Conservation (phyloP, 495 filamentous ascomycete species). For the Aspergillus incahuasiensis region DNA sequence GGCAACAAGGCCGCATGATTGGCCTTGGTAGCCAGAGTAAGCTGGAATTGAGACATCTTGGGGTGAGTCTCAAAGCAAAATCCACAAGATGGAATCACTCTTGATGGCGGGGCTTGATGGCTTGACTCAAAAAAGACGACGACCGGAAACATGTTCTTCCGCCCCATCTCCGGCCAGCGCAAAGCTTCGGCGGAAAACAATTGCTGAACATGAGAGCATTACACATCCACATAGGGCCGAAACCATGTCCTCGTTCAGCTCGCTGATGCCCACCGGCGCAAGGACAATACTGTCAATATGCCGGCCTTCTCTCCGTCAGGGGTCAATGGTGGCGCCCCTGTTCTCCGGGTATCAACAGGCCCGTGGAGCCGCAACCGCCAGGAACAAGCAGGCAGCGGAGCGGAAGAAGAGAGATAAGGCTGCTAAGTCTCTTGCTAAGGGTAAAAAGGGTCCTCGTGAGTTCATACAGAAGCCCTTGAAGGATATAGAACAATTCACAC, state of each 20-base stretch:
- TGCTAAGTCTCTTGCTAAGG: slow-evolving; percentile 49
- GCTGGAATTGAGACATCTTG: slow-evolving; percentile 34
- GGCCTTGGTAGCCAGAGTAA: slow-evolving; percentile 58
- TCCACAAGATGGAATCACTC: slow-evolving; percentile 16
- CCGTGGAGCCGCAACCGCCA: slow-evolving; percentile 30
- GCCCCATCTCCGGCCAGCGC: slow-evolving; percentile 11
- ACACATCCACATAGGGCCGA: background rate
- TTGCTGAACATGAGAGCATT: background rate
- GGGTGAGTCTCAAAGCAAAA: slow-evolving; percentile 5
- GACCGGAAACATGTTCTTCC: slow-evolving; percentile 34
- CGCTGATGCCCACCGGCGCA: slow-evolving; percentile 37
- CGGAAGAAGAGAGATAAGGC: slow-evolving; percentile 51
- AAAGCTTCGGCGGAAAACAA: slow-evolving; percentile 15
- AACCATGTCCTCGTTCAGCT: slow-evolving; percentile 39
- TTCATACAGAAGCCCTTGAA: slow-evolving; percentile 60
- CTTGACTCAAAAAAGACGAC: slow-evolving; percentile 16
- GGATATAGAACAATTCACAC: slow-evolving; percentile 62
- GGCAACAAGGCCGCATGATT: slow-evolving; percentile 52
- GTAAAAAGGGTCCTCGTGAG: slow-evolving; percentile 58
- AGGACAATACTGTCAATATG: slow-evolving; percentile 37
- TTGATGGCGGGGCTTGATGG: background rate
- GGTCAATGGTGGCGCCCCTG: slow-evolving; percentile 29
- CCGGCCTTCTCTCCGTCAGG: slow-evolving; percentile 26
- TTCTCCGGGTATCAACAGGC: slow-evolving; percentile 34
- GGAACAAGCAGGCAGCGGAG: slow-evolving; percentile 26